Conservation (phyloP, 129 eudicot species). For the Chrysanthemum makinoi region DNA sequence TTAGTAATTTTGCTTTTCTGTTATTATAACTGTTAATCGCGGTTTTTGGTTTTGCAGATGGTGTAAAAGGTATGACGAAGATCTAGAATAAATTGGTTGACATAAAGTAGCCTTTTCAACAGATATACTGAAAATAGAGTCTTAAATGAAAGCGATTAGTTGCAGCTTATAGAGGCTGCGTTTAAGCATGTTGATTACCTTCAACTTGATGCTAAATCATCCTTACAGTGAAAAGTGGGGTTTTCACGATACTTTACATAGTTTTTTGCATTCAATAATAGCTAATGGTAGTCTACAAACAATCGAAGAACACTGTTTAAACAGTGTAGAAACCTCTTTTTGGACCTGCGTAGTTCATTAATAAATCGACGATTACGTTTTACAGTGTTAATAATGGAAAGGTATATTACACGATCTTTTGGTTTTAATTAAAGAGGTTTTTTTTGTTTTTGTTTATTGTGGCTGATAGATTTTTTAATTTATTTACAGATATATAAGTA, state of each 20-base stretch:
- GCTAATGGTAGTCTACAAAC: slow-evolving; percentile 41
- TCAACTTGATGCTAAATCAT: slow-evolving; percentile 44
- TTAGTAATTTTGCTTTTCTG: not conserved
- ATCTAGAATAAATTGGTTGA: slow-evolving; percentile 22
- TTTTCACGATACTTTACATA: slow-evolving; percentile 41
- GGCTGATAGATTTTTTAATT: slow-evolving; percentile 10
- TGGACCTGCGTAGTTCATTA: slow-evolving; percentile 78
- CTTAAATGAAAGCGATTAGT: slow-evolving; percentile 63
- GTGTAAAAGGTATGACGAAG: slow-evolving; percentile 17
- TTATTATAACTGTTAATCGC: not conserved
- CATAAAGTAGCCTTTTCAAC: slow-evolving; percentile 21
- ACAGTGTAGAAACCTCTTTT: slow-evolving; percentile 61
- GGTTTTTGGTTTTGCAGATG: slow-evolving; percentile 32
- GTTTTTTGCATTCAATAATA: slow-evolving; percentile 36
- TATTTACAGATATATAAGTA: slow-evolving; percentile 63
- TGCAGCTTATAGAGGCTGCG: slow-evolving; percentile 98
- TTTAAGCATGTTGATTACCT: slow-evolving; percentile 76
- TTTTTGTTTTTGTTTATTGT: slow-evolving; percentile 1
- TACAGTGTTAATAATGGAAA: slow-evolving; percentile 60
- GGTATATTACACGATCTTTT: slow-evolving; percentile 34
- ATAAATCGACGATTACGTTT: slow-evolving; percentile 29
- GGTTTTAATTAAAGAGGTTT: not conserved
- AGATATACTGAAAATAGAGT: slow-evolving; percentile 22
- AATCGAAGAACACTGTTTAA: slow-evolving; percentile 59
- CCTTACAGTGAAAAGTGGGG: slow-evolving; percentile 52